These are phyloP conservation scores for Epichloe scottii DNA, from an alignment of 2,329 filamentous ascomycete species.

Conservation along the genomic window DNA sequence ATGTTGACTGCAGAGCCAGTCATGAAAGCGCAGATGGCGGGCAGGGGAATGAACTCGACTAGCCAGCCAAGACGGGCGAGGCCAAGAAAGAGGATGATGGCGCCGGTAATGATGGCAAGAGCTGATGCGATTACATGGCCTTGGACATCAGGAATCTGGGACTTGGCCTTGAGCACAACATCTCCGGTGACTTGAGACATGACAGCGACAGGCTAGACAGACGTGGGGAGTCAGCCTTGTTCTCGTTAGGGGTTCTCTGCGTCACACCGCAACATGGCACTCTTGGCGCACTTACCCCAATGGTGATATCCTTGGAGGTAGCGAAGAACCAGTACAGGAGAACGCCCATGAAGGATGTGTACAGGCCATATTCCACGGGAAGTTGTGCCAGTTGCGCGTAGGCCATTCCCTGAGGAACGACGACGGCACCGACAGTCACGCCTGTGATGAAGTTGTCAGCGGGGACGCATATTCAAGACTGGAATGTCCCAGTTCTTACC, in stretches of 20 bases:
- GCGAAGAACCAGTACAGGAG: constrained; percentile 96
- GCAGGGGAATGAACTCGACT: constrained; percentile 41
- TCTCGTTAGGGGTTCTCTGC: not conserved
- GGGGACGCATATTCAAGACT: not conserved
- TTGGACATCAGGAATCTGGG: constrained; percentile 24
- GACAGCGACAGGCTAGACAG: constrained; percentile 36
- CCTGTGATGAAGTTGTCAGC: constrained; percentile 16
- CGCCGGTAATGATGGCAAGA: constrained; percentile 34
- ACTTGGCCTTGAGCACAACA: constrained; percentile 28
- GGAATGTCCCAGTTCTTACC: constrained; percentile 16
- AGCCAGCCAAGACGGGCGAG: constrained; percentile 39
- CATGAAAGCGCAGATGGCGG: constrained; percentile 42
- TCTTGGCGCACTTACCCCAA: constrained; percentile 47
- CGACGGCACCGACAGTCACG: constrained; percentile 37
- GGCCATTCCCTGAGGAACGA: constrained; percentile 43
- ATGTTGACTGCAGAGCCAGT: constrained; percentile 41
- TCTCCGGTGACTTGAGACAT: constrained; percentile 41
- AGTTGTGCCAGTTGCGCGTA: constrained; percentile 37
- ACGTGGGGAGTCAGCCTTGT: constrained; percentile 6
- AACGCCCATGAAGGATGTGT: constrained; percentile 89
- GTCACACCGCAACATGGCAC: not conserved
- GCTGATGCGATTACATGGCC: constrained; percentile 34
- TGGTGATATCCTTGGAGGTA: constrained; percentile 84
- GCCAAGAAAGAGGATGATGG: constrained; percentile 36
- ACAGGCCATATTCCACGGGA: constrained; percentile 35